Percentiles rank a stretch among this genome's conserved stretches.
Conservation (phyloP, 129 eudicot genomes). For the Glebionis coronaria region DNA sequence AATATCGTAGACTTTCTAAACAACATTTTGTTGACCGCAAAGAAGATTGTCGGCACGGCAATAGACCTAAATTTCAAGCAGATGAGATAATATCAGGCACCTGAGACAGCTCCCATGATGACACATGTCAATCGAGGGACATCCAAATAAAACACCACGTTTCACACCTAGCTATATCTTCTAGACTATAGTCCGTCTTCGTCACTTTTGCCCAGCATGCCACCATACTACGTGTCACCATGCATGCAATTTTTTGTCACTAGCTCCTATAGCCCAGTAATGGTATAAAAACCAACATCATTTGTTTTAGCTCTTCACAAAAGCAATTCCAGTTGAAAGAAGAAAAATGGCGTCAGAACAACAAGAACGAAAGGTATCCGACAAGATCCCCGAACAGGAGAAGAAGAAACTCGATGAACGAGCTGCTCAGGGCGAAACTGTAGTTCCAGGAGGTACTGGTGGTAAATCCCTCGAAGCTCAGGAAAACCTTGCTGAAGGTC, state of each 20-base stretch:
- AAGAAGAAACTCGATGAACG: slow-evolving; percentile 32
- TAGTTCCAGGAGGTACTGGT: slow-evolving; percentile 29
- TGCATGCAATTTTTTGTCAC: slow-evolving; percentile 20
- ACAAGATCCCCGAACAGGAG: slow-evolving; percentile 30
- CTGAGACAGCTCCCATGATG: no score
- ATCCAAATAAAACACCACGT: no score
- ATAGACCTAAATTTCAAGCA: no score
- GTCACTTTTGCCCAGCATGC: slow-evolving; percentile 12
- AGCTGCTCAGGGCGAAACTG: slow-evolving; percentile 34
- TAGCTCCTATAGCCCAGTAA: background rate
- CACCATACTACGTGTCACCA: slow-evolving; percentile 29
- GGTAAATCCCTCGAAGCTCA: slow-evolving; percentile 37
- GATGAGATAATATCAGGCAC: no score
- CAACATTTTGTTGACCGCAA: no score
- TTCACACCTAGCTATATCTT: no score
- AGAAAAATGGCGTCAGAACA: slow-evolving; percentile 33
- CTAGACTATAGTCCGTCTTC: background rate
- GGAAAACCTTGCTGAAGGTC: slow-evolving; percentile 32
- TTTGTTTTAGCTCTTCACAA: background rate
- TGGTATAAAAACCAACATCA: background rate
- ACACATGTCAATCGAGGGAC: no score
- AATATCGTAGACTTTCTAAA: no score
- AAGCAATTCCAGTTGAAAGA: background rate
- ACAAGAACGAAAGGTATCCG: slow-evolving; percentile 21
- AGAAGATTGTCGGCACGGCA: no score